phyloP scores from a whole-genome alignment of 2,329 filamentous ascomycete genomes.

The Talaromyces sp. region DNA sequence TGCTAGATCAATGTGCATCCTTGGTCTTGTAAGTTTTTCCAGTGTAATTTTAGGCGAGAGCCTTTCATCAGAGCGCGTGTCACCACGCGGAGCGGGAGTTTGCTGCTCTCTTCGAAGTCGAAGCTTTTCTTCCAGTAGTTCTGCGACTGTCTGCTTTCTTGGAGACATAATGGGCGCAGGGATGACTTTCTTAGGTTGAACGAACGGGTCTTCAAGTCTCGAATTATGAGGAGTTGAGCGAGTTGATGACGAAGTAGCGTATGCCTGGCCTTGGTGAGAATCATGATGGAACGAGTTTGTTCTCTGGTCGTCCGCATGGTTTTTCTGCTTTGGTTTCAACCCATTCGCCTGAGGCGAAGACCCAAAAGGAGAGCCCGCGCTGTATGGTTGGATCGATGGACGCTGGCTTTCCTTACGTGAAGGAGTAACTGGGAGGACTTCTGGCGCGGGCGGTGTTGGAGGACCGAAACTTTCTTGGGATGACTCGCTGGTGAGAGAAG shows the following conservation, averaged over 20 bases:
- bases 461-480: slow-evolving; percentile 24
- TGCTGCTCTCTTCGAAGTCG: slow-evolving; percentile 21
- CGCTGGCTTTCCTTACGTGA: background rate
- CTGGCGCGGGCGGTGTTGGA: slow-evolving; percentile 19
- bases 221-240: background rate
- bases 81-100: background rate
- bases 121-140: slow-evolving; percentile 30
- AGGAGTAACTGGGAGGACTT: background rate
- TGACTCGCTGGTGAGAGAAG: slow-evolving; percentile 17
- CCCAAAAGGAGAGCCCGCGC: background rate
- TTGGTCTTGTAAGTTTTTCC: background rate
- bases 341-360: background rate
- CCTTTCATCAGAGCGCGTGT: background rate
- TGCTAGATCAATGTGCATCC: background rate
- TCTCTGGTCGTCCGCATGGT: background rate
- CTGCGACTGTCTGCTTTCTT: slow-evolving; percentile 19
- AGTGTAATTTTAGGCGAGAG: background rate
- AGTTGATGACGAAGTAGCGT: background rate
- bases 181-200: background rate
- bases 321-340: background rate
- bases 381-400: background rate
- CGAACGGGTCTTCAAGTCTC: background rate
- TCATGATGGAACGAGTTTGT: background rate
- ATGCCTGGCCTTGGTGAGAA: background rate
- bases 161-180: background rate